Conservation (phyloP, 1,284 basidiomycete genomes). For the Trichosporon sp. region DNA sequence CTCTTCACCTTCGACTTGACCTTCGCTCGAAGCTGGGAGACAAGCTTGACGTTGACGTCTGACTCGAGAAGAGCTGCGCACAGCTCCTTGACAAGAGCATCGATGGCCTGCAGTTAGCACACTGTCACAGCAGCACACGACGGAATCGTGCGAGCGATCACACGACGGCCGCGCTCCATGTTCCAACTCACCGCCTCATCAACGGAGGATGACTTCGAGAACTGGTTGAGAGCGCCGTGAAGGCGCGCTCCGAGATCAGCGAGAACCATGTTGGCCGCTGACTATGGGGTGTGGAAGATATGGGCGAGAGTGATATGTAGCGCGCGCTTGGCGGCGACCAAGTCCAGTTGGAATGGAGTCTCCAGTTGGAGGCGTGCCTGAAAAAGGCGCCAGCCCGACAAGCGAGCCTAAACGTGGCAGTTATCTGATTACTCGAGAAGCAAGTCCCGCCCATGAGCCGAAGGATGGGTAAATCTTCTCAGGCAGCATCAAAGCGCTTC, state of each 20-base stretch:
- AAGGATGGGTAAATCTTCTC: neutral
- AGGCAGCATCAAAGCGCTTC: neutral
- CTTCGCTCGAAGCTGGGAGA: conserved; percentile 77
- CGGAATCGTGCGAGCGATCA: too few relatives aligned
- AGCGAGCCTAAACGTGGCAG: neutral
- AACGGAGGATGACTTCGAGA: conserved; percentile 76
- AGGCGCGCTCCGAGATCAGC: conserved; percentile 91
- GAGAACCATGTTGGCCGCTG: conserved; percentile 70
- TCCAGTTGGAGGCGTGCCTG: neutral
- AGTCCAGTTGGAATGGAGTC: conserved; percentile 2
- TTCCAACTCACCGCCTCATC: conserved; percentile 69
- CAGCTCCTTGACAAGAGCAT: conserved; percentile 90
- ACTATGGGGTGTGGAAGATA: neutral
- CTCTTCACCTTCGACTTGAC: conserved; percentile 75
- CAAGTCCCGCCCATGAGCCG: neutral
- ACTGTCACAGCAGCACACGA: neutral
- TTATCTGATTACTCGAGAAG: neutral
- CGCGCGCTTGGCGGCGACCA: neutral
- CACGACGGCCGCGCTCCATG: neutral
- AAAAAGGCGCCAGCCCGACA: neutral
- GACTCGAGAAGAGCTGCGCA: conserved; percentile 90
- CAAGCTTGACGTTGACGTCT: conserved; percentile 97
- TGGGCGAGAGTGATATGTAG: neutral
- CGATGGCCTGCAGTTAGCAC: conserved; percentile 64
- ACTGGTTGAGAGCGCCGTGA: conserved; percentile 86